Base-by-base conservation (phyloP, 768 basidiomycete species). In the Suillus spraguei region DNA sequence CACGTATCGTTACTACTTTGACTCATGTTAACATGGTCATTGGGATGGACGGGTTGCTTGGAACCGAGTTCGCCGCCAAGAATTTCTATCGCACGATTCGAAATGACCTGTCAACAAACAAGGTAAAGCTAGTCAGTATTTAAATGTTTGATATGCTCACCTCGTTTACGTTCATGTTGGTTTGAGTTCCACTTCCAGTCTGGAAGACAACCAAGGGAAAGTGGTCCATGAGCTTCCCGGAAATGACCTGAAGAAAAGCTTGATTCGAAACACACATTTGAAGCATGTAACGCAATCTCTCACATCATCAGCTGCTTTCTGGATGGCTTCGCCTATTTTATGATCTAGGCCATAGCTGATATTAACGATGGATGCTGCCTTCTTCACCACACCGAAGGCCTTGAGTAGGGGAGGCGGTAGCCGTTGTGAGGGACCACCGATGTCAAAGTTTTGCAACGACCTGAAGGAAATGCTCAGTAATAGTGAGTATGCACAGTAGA, bases 141-240 rank as follows among this genome's bases (percentile, higher is more conserved):
- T 22, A 32, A 47, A 58, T 5, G 14, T 20, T 4, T 16, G 5
- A 2, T 20, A 9, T 33, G 61, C 76, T 22, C 52, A 91, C 94
- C 86, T 99, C 97, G 75, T 99, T 99, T 65, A 87, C 94, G 76
- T 94, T 99, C 97, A 99, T 99, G 82, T 99, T 99, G 72, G 92
- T 96, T 78, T 99, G 97, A 2, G 97, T 99, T 32, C 97, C 97
- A 61, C 94, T 96, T 64, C 97, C 97, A n/a, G 97, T 99, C 78
- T 99, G 97, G 86, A 98, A 99, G 46, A 99, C 96, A 42, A 99
- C 97, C 44, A 99, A 82, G 32, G 97, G 97, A 80, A 99, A 99
- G 78, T 99, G 92, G 68, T 95, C 95, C 28, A 90, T 83, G 64
- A 99, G 85, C 75, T 95, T 93, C 56, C 96, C 97, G 50, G 92